phyloP scores from a whole-genome alignment of 1,284 basidiomycete species.

The Ustilago crameri region DNA sequence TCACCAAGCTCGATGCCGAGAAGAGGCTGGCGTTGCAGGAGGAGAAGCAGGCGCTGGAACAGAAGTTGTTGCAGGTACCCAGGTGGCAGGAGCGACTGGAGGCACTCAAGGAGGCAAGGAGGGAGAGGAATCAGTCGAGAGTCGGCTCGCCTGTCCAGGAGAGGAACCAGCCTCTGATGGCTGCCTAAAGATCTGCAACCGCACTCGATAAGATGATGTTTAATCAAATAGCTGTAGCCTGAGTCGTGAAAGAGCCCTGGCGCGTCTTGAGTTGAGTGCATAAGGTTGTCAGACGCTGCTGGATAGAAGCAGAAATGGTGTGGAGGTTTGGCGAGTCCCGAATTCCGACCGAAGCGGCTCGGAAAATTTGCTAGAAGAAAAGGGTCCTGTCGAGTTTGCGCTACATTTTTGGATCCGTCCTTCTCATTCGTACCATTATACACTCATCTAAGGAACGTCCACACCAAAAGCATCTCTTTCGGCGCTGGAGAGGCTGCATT shows the following conservation, averaged over 20 bases:
- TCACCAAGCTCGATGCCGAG: slow-evolving; percentile 92
- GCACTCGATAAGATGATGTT: too few relatives aligned
- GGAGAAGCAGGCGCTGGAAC: slow-evolving; percentile 75
- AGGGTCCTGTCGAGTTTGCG: slow-evolving; percentile 4
- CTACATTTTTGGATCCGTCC: not conserved
- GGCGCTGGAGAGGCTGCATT: not conserved
- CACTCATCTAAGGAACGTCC: not conserved
- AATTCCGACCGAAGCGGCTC: slow-evolving; percentile 10
- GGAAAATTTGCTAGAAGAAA: slow-evolving; percentile 33
- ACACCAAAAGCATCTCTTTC: too few relatives aligned
- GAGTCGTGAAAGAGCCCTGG: too few relatives aligned
- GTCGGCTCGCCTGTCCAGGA: slow-evolving; percentile 25
- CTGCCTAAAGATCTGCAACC: slow-evolving; percentile 16
- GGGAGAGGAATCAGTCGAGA: slow-evolving; percentile 25
- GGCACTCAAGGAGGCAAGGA: slow-evolving; percentile 73
- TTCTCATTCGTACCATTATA: slow-evolving; percentile 1
- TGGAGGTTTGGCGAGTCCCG: slow-evolving; percentile 25
- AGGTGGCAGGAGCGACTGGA: slow-evolving; percentile 82
- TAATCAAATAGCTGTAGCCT: not conserved
- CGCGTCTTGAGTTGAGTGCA: too few relatives aligned
- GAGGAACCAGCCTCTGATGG: slow-evolving; percentile 14
- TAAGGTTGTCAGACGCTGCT: too few relatives aligned
- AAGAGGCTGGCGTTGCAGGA: slow-evolving; percentile 90
- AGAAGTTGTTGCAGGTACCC: slow-evolving; percentile 73
- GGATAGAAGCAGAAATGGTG: not conserved